Evolutionary conservation across 345 rosid genomes (phyloP), one percentile per base, ranked within the genome.

Genomic region (Citrus maxima): DNA sequence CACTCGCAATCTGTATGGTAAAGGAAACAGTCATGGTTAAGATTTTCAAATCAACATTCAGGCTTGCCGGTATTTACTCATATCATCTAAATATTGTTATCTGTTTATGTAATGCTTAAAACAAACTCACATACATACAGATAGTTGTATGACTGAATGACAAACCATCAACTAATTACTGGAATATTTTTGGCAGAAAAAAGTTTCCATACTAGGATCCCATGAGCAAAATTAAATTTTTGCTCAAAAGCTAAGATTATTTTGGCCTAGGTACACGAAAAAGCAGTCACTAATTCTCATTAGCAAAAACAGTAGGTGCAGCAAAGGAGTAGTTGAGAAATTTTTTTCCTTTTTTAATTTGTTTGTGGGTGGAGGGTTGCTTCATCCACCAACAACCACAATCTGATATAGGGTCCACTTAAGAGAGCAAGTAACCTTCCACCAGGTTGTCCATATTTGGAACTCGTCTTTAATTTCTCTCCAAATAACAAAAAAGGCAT

Each of bases 1-100:
- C 98, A 95, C 86, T 95, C 97, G 19, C 98, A 93, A 81, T 95
- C 98, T 95, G 88, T 35, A 70, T 49, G 51, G 51, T 46, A 12
- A 60, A 73, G 76, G 40, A 65, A 70, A 62, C n/a, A 76, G 59
- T 59, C 25, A 14, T 72, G 25, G 51, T 42, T 25, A 12, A 61
- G 27, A 63, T 24, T 59, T 77, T 51, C 16, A 13, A 16, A 54
- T 35, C 18, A 35, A 75, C 32, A 28, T 21, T 55, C 16, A 24
- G 18, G 34, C 38, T 38, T 56, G 27, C 24, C 4, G 28, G 3
- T 54, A 63, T 3, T 7, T n/a, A 25, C 35, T 37, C 8, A 14
- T 24, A 59, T 32, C 76, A 37, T 62, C 22, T 62, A 63, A 63
- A 2, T 25, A 10, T 38, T 12, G 35, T 54, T 55, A 5, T 56